Evolutionary conservation across 2,329 filamentous ascomycete species (phyloP).

Genomic region (Zarea fungicola): DNA sequence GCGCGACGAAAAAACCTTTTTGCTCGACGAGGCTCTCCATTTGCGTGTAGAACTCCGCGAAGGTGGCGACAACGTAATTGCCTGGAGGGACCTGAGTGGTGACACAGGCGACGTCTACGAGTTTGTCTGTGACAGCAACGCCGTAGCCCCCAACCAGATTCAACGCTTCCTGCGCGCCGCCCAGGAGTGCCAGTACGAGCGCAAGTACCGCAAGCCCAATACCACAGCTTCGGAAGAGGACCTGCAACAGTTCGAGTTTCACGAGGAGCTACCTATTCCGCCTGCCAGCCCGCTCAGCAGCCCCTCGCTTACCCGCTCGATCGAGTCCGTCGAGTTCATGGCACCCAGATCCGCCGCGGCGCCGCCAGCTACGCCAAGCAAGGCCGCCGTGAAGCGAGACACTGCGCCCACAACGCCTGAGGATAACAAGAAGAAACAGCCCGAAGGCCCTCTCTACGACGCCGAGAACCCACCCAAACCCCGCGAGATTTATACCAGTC

Average conservation of each 20-base stretch:
- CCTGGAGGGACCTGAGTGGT: conserved; percentile 92
- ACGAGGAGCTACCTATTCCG: conserved; percentile 57
- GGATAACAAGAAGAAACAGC: conserved; percentile 30
- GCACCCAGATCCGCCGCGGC: conserved; percentile 32
- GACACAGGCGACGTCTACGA: conserved; percentile 95
- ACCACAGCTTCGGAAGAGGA: conserved; percentile 78
- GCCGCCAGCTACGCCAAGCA: conserved; percentile 35
- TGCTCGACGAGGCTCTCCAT: conserved; percentile 87
- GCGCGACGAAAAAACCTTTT: conserved; percentile 94
- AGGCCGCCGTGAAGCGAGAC: conserved; percentile 42
- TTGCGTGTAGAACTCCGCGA: conserved; percentile 80
- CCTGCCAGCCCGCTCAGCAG: conserved; percentile 59
- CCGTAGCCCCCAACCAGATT: conserved; percentile 64
- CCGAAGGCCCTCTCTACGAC: conserved; percentile 18
- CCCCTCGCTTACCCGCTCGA: conserved; percentile 48
- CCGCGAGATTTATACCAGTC: conserved; percentile 66
- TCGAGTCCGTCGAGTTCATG: conserved; percentile 54
- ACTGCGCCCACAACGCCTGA: conserved; percentile 25
- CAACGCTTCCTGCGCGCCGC: conserved; percentile 77
- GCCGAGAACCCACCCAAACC: conserved; percentile 53
- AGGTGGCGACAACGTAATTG: conserved; percentile 77
- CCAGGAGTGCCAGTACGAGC: conserved; percentile 93
- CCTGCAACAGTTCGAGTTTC: conserved; percentile 76
- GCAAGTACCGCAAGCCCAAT: conserved; percentile 79
- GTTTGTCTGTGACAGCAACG: conserved; percentile 86